phyloP scores from a whole-genome alignment of 2,329 filamentous ascomycete genomes.

The Calcarisporium arbuscula region DNA sequence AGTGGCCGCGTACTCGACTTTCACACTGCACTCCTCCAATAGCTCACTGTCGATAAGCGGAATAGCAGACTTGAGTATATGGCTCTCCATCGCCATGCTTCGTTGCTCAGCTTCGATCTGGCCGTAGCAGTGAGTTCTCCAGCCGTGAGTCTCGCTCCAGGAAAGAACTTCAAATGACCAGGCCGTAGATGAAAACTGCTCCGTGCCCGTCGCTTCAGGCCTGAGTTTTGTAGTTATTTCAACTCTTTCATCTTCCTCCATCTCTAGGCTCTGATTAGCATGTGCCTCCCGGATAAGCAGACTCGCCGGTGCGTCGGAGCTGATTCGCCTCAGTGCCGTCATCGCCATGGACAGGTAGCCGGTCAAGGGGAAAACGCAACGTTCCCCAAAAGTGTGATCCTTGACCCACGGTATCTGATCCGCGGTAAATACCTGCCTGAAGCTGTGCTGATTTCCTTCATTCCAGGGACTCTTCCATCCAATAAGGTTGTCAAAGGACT shows the following conservation, averaged over 20 bases:
- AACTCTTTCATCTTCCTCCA: conserved; percentile 19
- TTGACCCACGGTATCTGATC: conserved; percentile 36
- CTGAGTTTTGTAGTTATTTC: conserved; percentile 19
- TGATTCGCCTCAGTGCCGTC: conserved; percentile 5
- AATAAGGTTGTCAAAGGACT: conserved; percentile 26
- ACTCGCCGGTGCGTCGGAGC: not conserved
- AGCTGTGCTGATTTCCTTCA: conserved; percentile 20
- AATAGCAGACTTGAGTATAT: conserved; percentile 9
- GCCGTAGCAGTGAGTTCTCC: conserved; percentile 18
- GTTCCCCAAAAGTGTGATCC: conserved; percentile 31
- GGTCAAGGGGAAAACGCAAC: conserved; percentile 15
- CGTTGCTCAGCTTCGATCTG: conserved; percentile 13
- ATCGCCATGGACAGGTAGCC: conserved; percentile 8
- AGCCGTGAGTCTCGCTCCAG: conserved; percentile 16
- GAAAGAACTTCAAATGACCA: conserved; percentile 16
- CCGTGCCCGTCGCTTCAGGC: conserved; percentile 12
- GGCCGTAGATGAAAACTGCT: conserved; percentile 11
- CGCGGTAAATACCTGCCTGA: conserved; percentile 28
- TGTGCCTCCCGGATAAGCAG: conserved; percentile 14
- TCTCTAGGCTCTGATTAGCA: conserved; percentile 15
- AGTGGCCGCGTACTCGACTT: conserved; percentile 3
- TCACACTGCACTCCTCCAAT: not conserved
- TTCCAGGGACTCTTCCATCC: conserved; percentile 10
- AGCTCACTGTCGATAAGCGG: conserved; percentile 1
- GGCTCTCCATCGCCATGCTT: conserved; percentile 14